A percentile compares a stretch with the other conserved stretches of the same genome.
Evolutionary conservation across 83 land plant genomes (phyloP).

Genomic region (Picea mariana): DNA sequence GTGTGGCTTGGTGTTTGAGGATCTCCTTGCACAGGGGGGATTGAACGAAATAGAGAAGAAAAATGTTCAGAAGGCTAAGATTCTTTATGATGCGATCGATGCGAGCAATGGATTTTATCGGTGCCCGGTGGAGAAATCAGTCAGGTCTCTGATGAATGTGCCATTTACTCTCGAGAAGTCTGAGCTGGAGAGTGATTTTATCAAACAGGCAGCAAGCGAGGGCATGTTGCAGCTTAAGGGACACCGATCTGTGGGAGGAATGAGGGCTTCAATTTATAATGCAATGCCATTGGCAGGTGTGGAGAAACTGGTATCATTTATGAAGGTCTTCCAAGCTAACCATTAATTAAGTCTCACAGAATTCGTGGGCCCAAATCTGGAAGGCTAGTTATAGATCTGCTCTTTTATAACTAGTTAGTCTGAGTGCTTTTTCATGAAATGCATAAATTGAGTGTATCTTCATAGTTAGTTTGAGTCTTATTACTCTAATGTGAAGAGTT

Average conservation of each 20-base stretch:
- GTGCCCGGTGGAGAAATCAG: conserved; percentile 91
- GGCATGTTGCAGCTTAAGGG: conserved; percentile 96
- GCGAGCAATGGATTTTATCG: conserved; percentile 78
- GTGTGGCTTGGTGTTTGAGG: conserved; percentile 93
- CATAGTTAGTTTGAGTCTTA: too few relatives aligned
- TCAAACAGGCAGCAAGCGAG: conserved; percentile 84
- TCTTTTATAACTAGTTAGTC: too few relatives aligned
- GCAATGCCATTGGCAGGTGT: conserved; percentile 98
- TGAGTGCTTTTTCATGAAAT: conserved; percentile 9
- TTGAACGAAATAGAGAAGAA: conserved; percentile 76
- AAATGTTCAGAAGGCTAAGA: conserved; percentile 78
- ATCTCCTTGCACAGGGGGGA: conserved; percentile 85
- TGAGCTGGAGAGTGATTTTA: conserved; percentile 81
- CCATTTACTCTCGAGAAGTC: conserved; percentile 87
- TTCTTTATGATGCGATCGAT: conserved; percentile 87
- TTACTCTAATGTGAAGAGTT: too few relatives aligned
- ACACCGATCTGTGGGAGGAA: conserved; percentile 98
- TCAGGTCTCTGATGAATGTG: conserved; percentile 95
- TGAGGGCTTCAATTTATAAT: conserved; percentile 96
- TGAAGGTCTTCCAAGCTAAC: conserved; percentile 95
- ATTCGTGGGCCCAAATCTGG: too few relatives aligned
- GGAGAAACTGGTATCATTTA: conserved; percentile 89
- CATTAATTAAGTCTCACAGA: conserved; percentile 26
- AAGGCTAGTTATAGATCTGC: too few relatives aligned
- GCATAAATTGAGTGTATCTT: too few relatives aligned